Evolutionary conservation across 768 basidiomycete species (phyloP).

Genomic region (Podaxis pistillaris): DNA sequence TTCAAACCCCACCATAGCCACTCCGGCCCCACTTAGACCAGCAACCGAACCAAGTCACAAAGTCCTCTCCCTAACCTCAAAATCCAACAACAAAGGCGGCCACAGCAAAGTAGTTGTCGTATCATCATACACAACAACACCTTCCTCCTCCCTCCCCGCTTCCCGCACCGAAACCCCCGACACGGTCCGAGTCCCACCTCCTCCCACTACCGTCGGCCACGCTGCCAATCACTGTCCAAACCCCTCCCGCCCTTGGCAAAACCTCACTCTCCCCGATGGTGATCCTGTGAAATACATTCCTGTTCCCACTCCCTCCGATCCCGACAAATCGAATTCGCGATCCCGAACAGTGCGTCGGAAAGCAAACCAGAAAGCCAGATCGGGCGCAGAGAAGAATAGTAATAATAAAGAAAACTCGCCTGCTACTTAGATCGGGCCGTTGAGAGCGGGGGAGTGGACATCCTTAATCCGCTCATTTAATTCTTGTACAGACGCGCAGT

Average conservation of each 20-base stretch:
- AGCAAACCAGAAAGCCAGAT: neutral
- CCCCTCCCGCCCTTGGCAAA: conserved; percentile 41
- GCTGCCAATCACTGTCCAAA: conserved; percentile 25
- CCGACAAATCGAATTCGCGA: neutral
- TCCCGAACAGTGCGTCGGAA: neutral
- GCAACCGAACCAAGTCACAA: conserved; percentile 41
- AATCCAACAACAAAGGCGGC: conserved; percentile 39
- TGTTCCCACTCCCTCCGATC: neutral
- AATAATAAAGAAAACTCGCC: neutral
- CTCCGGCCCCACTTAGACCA: conserved; percentile 13
- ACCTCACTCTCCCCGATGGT: conserved; percentile 25
- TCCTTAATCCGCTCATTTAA: too few species aligned
- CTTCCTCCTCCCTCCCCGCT: conserved; percentile 33
- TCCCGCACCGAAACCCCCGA: conserved; percentile 18
- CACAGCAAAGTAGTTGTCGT: conserved; percentile 34
- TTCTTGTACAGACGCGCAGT: too few species aligned
- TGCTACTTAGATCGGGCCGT: neutral
- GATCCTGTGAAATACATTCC: conserved; percentile 37
- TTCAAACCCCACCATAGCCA: neutral
- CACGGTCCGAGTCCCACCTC: conserved; percentile 36
- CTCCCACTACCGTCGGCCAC: conserved; percentile 34
- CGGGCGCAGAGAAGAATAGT: neutral
- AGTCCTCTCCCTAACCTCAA: conserved; percentile 52
- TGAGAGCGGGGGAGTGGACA: too few species aligned
- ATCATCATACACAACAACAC: conserved; percentile 48